Conservation (phyloP, 306 rosid species). For the Quercus suber region DNA sequence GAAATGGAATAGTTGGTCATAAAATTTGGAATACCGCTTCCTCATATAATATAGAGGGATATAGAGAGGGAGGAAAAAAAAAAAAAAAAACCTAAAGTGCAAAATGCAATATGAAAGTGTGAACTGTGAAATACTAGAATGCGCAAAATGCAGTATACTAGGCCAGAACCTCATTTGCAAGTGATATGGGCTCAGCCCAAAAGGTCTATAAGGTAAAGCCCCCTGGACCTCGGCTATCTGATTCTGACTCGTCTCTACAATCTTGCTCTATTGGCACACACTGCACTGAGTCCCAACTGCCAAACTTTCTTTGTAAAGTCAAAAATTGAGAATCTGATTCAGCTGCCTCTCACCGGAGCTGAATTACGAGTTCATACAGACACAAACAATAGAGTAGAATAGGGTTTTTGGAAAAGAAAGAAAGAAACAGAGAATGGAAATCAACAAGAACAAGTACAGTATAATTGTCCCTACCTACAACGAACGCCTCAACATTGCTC, state of each 20-base stretch:
- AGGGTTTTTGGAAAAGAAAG: too few species aligned
- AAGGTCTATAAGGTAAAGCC: neutral
- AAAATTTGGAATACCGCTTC: too few species aligned
- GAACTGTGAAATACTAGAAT: too few species aligned
- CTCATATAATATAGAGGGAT: too few species aligned
- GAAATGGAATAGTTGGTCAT: too few species aligned
- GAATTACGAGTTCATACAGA: too few species aligned
- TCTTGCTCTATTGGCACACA: neutral
- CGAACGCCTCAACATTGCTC: slow-evolving; percentile 88
- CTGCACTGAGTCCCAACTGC: too few species aligned
- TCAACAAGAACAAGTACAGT: slow-evolving; percentile 64
- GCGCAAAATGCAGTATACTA: too few species aligned
- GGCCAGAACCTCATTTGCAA: neutral
- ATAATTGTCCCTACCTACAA: slow-evolving; percentile 88
- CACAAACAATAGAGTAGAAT: too few species aligned
- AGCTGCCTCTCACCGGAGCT: neutral
- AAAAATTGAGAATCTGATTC: neutral
- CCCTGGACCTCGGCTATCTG: neutral
- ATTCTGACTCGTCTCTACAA: neutral
- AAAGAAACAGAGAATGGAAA: slow-evolving; percentile 28
- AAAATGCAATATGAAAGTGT: too few species aligned
- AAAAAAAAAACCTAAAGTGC: too few species aligned
- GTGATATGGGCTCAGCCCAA: neutral
- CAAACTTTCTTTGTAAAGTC: neutral
- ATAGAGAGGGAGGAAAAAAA: too few species aligned